phyloP scores from a whole-genome alignment of 192 early-diverging fungal species.

The Linnemannia zychae region DNA sequence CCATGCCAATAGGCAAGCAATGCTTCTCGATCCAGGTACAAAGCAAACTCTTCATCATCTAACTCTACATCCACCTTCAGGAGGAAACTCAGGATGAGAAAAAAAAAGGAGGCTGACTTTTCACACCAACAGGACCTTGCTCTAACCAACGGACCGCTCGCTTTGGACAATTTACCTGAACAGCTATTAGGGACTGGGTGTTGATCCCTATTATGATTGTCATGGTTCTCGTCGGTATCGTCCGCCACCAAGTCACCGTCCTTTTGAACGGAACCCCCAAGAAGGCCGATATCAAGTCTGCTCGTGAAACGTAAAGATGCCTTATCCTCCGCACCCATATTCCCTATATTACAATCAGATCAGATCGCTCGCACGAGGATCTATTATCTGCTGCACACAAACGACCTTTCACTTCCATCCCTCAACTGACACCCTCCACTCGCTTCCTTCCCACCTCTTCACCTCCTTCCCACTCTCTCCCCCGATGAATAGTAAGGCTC shows the following conservation, averaged over 20 bases:
- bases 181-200: slow-evolving; percentile 92
- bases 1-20: slow-evolving; percentile 62
- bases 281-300: slow-evolving; percentile 80
- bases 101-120: neutral
- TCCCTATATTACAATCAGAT: neutral
- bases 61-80: neutral
- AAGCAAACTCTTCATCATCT: neutral
- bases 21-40: slow-evolving; percentile 79
- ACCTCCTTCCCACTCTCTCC: neutral
- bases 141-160: neutral
- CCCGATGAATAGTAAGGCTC: slow-evolving; percentile 68
- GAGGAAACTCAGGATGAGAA: neutral
- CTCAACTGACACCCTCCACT: neutral
- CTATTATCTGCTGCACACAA: neutral
- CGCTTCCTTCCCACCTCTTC: neutral
- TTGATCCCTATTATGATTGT: slow-evolving; percentile 97
- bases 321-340: neutral
- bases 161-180: neutral
- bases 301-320: slow-evolving; percentile 79
- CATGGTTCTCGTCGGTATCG: slow-evolving; percentile 97
- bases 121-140: neutral
- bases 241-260: slow-evolving; percentile 92
- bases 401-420: neutral
- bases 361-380: no score
- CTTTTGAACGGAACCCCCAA: slow-evolving; percentile 89